Evolutionary conservation across 208 protist genomes (phyloP), one percentile per base, ranked within the genome.

Genomic region (Acanthamoeba castellanii): DNA sequence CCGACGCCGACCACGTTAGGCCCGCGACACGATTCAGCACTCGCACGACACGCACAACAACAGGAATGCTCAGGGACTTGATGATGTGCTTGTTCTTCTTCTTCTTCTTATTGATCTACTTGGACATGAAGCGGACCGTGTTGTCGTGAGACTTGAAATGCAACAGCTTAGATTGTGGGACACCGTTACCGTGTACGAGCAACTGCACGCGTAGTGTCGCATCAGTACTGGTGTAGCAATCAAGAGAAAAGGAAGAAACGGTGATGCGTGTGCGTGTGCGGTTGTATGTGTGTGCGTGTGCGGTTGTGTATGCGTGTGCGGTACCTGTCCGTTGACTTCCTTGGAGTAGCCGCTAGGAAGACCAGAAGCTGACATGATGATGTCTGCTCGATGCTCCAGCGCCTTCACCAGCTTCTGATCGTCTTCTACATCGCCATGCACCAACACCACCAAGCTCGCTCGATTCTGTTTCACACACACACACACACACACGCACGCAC

Each of bases 241-340:
- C 3, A 3, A 68, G 61, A 22, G 61, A 20, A 68, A 68, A 22
- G 61, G 61, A 68, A 81, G 8, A 27, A 81, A 18, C 72, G 11
- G 37, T 42, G 37, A 3, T 42, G 37, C 37, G 37, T 42, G 37
- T n/a, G n/a, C n/a, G n/a, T n/a, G n/a, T n/a, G n/a, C n/a, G n/a
- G n/a, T n/a, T n/a, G n/a, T n/a, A n/a, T n/a, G n/a, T n/a, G n/a
- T n/a, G n/a, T n/a, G n/a, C n/a, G n/a, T n/a, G n/a, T n/a, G n/a
- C n/a, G n/a, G n/a, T n/a, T 64, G 9, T n/a, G 13, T 16, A 64
- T 64, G 13, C 59, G 20, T 5, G 20, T 4, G 27, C 72, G 18
- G 78, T 70, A 91, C 84, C 84, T 91, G 84, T 30, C 84, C 84
- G 13, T 66, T 64, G 18, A 91, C 55, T 27, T 91, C 84, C 30